Percentiles rank a stretch among this genome's conserved stretches.
Evolutionary conservation across 129 eudicot species (phyloP).

Genomic region (Gnaphalium uliginosum): DNA sequence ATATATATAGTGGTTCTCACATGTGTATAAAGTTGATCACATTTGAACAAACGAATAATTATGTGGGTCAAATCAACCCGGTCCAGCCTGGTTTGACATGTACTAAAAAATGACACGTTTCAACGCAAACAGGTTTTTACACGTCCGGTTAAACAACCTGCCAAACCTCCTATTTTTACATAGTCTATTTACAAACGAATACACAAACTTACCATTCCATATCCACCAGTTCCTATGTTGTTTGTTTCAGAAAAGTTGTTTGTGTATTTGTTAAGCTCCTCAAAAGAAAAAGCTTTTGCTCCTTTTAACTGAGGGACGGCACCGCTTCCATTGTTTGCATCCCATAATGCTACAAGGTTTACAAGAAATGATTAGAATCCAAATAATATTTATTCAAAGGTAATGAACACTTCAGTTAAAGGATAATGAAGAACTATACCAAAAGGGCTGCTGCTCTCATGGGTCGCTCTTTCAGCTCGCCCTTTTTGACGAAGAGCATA

Average conservation of each 20-base stretch:
- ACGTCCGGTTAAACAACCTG: not conserved
- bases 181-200: not conserved
- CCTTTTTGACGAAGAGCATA: constrained; percentile 45
- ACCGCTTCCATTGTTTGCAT: constrained; percentile 48
- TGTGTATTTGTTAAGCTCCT: constrained; percentile 61
- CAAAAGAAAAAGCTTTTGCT: constrained; percentile 58
- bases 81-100: not conserved
- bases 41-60: no score
- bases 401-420: not conserved
- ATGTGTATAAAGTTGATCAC: no score
- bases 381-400: not conserved
- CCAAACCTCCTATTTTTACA: not conserved
- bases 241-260: constrained; percentile 56
- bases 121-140: no score
- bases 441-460: constrained; percentile 51
- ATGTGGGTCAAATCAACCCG: not conserved
- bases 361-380: not conserved
- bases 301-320: constrained; percentile 73
- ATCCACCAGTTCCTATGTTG: constrained; percentile 75
- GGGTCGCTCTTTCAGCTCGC: constrained; percentile 43
- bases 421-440: constrained; percentile 32
- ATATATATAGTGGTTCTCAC: no score
- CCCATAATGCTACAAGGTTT: constrained; percentile 68
- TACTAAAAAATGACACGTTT: no score
- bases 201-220: constrained; percentile 57